Percentiles rank a stretch among this genome's conserved stretches.
phyloP scores from a whole-genome alignment of 2,329 filamentous ascomycete species.

The Geosmithia morbida region DNA sequence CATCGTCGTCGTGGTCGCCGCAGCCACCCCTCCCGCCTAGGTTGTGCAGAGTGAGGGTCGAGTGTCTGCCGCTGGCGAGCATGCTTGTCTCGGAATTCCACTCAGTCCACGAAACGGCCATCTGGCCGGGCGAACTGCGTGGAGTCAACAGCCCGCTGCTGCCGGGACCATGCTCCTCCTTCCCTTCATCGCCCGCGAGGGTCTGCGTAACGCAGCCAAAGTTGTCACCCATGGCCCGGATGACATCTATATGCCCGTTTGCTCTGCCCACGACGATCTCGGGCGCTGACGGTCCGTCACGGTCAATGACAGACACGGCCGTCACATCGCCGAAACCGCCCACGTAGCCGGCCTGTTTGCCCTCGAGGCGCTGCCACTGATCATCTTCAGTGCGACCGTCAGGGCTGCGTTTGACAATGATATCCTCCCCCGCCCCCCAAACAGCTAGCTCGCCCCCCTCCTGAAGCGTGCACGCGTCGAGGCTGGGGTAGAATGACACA shows the following conservation, averaged over 20 bases:
- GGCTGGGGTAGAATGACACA: conserved; percentile 27
- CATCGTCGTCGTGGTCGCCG: neutral
- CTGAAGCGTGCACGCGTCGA: conserved; percentile 27
- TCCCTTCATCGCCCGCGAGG: conserved; percentile 4
- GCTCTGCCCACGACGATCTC: conserved; percentile 31
- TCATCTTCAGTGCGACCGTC: conserved; percentile 6
- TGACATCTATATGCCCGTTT: conserved; percentile 30
- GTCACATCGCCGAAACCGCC: conserved; percentile 35
- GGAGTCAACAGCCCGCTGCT: neutral
- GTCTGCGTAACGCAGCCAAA: conserved; percentile 12
- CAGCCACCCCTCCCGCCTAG: conserved; percentile 4
- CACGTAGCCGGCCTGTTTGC: conserved; percentile 21
- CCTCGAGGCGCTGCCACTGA: conserved; percentile 23
- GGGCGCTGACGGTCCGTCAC: conserved; percentile 6
- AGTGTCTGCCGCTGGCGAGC: conserved; percentile 15
- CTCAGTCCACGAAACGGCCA: conserved; percentile 17
- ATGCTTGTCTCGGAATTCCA: conserved; percentile 14
- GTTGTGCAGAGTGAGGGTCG: conserved; percentile 14
- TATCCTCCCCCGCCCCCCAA: conserved; percentile 36
- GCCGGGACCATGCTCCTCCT: neutral
- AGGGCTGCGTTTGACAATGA: conserved; percentile 26
- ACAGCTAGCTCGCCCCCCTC: conserved; percentile 29
- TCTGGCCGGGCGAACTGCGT: conserved; percentile 13
- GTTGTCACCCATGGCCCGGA: conserved; percentile 11
- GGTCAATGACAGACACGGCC: conserved; percentile 26